A percentile compares a stretch with the other conserved stretches of the same genome.
phyloP scores from a whole-genome alignment of 805 yeast genomes.

The Naumovozyma dairenensis region DNA sequence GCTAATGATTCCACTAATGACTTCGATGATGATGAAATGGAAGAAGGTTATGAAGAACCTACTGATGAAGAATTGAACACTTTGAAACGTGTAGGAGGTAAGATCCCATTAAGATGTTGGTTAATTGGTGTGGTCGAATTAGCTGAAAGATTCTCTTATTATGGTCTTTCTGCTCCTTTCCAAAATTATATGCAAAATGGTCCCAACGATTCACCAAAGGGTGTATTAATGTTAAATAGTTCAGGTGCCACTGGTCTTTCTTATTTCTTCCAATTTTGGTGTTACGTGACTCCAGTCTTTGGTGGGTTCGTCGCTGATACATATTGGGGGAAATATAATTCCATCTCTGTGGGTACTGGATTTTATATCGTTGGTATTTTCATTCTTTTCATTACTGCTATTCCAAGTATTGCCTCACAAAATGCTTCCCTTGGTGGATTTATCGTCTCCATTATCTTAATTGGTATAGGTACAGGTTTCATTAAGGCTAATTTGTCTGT shows the following conservation, averaged over 20 bases:
- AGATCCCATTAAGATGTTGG: constrained; percentile 40
- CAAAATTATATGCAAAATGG: constrained; percentile 67
- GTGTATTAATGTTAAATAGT: constrained; percentile 52
- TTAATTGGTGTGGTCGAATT: constrained; percentile 60
- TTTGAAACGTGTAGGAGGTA: constrained; percentile 30
- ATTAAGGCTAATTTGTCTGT: constrained; percentile 65
- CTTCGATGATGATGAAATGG: constrained; percentile 73
- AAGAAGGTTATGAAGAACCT: constrained; percentile 58
- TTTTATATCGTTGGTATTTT: constrained; percentile 54
- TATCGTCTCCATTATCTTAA: constrained; percentile 32
- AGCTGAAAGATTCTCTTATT: constrained; percentile 73
- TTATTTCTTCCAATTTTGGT: constrained; percentile 72
- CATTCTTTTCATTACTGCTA: constrained; percentile 57
- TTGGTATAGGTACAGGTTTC: constrained; percentile 75
- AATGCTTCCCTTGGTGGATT: constrained; percentile 57
- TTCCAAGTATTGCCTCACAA: constrained; percentile 44
- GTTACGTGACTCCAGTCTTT: constrained; percentile 67
- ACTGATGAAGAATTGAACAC: constrained; percentile 25
- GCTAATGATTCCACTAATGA: constrained; percentile 22
- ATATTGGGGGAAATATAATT: constrained; percentile 60
- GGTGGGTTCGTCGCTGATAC: constrained; percentile 74
- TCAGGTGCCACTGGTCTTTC: constrained; percentile 63
- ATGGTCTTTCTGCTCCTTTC: constrained; percentile 68
- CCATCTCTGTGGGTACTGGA: constrained; percentile 51
- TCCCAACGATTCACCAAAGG: constrained; percentile 34